Evolutionary conservation across 1,139 yeast species (phyloP).

Genomic region (Lodderomyces parapsilosis): DNA sequence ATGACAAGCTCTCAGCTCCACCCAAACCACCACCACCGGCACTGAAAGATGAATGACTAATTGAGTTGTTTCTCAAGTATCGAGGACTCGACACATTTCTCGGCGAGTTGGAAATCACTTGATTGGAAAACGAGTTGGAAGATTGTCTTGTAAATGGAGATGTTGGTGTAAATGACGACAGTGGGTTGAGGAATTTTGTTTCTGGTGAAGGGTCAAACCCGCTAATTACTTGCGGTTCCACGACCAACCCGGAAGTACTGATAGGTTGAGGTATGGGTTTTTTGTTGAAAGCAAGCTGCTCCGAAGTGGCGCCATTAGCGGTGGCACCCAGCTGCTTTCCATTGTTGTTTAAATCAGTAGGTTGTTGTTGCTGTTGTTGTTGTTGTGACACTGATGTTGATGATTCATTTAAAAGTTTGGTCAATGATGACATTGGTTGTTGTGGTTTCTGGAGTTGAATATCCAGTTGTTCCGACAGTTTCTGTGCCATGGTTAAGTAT

Average conservation of each 20-base stretch:
- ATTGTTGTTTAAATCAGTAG: conserved; percentile 11
- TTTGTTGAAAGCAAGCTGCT: conserved; percentile 2
- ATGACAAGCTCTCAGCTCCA: conserved; percentile 46
- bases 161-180: conserved; percentile 17
- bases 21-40: conserved; percentile 20
- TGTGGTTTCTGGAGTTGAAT: conserved; percentile 17
- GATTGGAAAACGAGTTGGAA: conserved; percentile 12
- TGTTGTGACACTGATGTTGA: conserved; percentile 20
- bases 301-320: neutral
- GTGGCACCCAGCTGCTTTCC: neutral
- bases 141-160: conserved; percentile 15
- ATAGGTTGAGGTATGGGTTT: conserved; percentile 8
- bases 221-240: conserved; percentile 15
- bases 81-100: conserved; percentile 33
- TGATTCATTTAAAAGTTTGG: conserved; percentile 42
- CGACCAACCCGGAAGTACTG: conserved; percentile 3
- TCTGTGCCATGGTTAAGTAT: conserved; percentile 1
- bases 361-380: neutral
- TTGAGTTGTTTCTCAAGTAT: conserved; percentile 42
- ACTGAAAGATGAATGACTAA: conserved; percentile 42
- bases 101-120: conserved; percentile 10
- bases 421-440: conserved; percentile 37
- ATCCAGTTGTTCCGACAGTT: conserved; percentile 6
- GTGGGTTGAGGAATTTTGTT: conserved; percentile 3
- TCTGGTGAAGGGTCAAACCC: conserved; percentile 21